Conservation (phyloP, 345 rosid genomes). For the Viola odorata region DNA sequence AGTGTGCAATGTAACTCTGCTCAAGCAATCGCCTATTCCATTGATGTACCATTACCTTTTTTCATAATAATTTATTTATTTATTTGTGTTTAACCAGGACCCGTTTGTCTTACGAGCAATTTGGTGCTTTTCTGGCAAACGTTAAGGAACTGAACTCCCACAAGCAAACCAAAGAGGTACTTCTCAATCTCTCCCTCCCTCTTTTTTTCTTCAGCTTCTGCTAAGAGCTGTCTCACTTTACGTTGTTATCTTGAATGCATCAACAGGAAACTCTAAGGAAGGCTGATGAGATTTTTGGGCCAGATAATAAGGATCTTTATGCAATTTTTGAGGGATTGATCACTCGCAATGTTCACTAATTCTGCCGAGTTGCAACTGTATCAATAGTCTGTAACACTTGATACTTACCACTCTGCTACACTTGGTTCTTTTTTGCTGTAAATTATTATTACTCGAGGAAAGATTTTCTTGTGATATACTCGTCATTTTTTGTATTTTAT, state of each 20-base stretch:
- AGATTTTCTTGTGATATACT: not conserved
- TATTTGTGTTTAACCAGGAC: slow-evolving; percentile 34
- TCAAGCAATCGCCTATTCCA: not conserved
- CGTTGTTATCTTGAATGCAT: not conserved
- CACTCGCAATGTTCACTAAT: slow-evolving; percentile 56
- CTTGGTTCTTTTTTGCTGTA: slow-evolving; percentile 14
- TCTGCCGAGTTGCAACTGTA: slow-evolving; percentile 3
- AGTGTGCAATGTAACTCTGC: too few species aligned
- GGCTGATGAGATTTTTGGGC: slow-evolving; percentile 78
- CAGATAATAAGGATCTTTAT: slow-evolving; percentile 77
- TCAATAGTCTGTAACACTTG: slow-evolving; percentile 1
- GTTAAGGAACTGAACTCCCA: slow-evolving; percentile 92
- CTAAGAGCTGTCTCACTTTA: not conserved
- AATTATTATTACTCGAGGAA: slow-evolving; percentile 4
- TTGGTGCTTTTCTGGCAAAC: slow-evolving; percentile 83
- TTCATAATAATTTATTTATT: too few species aligned
- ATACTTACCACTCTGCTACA: slow-evolving; percentile 4
- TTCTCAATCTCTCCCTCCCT: not conserved
- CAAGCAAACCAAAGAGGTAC: slow-evolving; percentile 84
- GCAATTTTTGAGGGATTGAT: slow-evolving; percentile 72
- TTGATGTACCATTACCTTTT: too few species aligned
- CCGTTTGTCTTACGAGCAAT: slow-evolving; percentile 81
- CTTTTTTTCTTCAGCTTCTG: not conserved
- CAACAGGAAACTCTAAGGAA: slow-evolving; percentile 76
- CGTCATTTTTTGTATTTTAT: not conserved